Conservation (phyloP, 2,329 filamentous ascomycete genomes). For the Rutstroemia sydowiana region DNA sequence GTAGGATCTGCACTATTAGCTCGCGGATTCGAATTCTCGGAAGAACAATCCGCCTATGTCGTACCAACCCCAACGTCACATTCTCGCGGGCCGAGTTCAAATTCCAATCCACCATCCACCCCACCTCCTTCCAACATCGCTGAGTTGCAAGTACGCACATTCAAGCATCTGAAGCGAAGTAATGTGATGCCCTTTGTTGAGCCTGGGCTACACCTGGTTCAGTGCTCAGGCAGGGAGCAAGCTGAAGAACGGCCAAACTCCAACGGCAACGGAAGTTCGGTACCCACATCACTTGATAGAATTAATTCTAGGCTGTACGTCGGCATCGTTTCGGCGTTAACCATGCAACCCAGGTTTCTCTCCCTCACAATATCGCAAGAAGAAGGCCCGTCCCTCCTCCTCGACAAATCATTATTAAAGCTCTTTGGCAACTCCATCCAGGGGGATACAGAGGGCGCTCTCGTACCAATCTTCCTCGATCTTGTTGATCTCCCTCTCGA, state of each 20-base stretch:
- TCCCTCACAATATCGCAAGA: constrained; percentile 67
- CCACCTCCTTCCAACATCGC: constrained; percentile 70
- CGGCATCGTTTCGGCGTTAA: constrained; percentile 53
- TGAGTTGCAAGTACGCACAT: constrained; percentile 78
- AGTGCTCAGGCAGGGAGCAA: constrained; percentile 62
- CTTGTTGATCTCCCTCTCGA: constrained; percentile 74
- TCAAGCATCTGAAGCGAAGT: constrained; percentile 71
- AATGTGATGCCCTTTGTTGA: constrained; percentile 68
- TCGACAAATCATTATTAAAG: constrained; percentile 60
- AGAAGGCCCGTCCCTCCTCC: constrained; percentile 65
- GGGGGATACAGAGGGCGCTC: constrained; percentile 62
- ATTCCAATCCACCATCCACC: constrained; percentile 51
- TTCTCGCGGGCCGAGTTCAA: constrained; percentile 33
- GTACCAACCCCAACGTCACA: constrained; percentile 35
- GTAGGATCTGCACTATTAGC: constrained; percentile 72
- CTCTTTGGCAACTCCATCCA: constrained; percentile 69
- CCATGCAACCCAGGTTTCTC: constrained; percentile 59
- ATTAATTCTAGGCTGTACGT: constrained; percentile 58
- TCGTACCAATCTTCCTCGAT: constrained; percentile 84
- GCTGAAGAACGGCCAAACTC: constrained; percentile 29
- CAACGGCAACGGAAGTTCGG: constrained; percentile 29
- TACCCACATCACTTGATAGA: constrained; percentile 44
- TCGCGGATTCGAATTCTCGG: constrained; percentile 78
- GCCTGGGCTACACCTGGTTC: constrained; percentile 62
- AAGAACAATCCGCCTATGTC: constrained; percentile 60